Base-by-base conservation (phyloP, 2,329 filamentous ascomycete genomes). In the Sporothrix euskadiensis region DNA sequence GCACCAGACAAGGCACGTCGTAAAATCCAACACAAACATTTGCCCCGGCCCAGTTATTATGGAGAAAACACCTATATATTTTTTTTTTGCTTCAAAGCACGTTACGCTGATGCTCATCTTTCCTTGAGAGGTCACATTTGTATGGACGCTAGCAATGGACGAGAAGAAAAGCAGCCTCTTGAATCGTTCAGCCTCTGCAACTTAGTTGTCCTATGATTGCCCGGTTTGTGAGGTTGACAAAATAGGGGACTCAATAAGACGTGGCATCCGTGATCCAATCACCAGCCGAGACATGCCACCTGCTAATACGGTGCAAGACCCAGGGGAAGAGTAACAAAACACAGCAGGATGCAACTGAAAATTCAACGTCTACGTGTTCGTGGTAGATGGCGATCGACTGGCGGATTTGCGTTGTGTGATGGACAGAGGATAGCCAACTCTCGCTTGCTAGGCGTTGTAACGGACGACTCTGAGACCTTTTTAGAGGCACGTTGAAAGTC, bases 321-420 rank as follows among this genome's bases (percentile, higher is more conserved):
- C 61, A 47, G 61, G 61, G 9, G 61, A 47, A 66, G n/a, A 30
- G 61, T 59, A 19, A 32, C 22, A 57, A 57, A 57, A 30, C 26
- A 32, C 41, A 44, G 12, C 41, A 32, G 26, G 26, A 57, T 10
- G 56, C 4, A 12, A 52, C 44, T n/a, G 12, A 39, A 35, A 54
- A 35, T 47, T 16, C 14, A 66, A 32, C 39, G 22, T 49, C 49
- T 41, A 7, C 2, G 44, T n/a, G 35, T 26, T 63, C n/a, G 44
- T 52, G 9, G 26, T 12, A 56, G 66, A 69, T 69, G 30, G 66
- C 22, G 66, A 69, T 69, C 66, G 66, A 26, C 66, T 56, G 32
- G 32, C 47, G 66, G 49, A 56, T 69, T 56, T 22, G 10, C 49
- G 26, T 19, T 69, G 19, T 54, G 61, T 47, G 39, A 47, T 66